Evolutionary conservation across 257 asterid genomes (phyloP).

Genomic region (Cruciata laevipes): DNA sequence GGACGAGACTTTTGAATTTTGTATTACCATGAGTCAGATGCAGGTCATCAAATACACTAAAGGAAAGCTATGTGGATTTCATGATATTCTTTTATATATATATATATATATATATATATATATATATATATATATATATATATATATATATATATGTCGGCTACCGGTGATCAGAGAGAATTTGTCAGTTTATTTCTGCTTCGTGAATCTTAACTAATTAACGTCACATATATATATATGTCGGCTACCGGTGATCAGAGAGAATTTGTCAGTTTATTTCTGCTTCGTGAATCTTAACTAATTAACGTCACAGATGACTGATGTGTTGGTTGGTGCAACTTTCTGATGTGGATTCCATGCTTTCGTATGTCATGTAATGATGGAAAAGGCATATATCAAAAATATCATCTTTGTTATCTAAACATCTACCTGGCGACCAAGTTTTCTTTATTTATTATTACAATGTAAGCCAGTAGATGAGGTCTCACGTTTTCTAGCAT

Average conservation of each 20-base stretch:
- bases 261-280: neutral
- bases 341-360: neutral
- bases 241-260: slow-evolving; percentile 1
- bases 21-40: neutral
- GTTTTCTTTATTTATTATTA: no score
- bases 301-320: neutral
- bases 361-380: no score
- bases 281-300: no score
- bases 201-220: no score
- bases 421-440: no score
- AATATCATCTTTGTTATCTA: neutral
- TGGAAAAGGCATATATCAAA: neutral
- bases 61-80: neutral
- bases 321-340: neutral
- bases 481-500: no score
- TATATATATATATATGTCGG: no score
- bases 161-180: neutral
- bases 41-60: slow-evolving; percentile 38
- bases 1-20: neutral
- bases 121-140: no score
- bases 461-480: no score
- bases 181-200: neutral
- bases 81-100: no score
- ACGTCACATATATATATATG: no score
- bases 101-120: no score